A percentile compares a stretch with the other conserved stretches of the same genome.
Evolutionary conservation across 495 filamentous ascomycete genomes (phyloP).

Genomic region (Chaetomidium leptoderma): DNA sequence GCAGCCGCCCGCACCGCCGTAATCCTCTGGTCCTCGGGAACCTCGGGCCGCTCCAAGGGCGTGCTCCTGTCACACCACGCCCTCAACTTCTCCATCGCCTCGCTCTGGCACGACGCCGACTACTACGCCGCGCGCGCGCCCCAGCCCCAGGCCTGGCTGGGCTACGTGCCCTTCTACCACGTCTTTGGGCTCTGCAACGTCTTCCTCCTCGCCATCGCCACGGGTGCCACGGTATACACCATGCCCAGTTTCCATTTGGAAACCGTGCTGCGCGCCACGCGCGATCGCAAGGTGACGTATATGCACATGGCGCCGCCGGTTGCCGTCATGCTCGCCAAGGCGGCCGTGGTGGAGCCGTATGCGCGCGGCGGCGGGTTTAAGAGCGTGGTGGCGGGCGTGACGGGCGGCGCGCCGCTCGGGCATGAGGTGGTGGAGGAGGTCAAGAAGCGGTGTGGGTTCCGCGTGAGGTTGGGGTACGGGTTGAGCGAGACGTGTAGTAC

Average conservation of each 20-base stretch:
- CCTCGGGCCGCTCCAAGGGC: conserved; percentile 77
- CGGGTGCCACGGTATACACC: conserved; percentile 57
- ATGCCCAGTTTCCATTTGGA: conserved; percentile 57
- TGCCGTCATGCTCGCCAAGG: conserved; percentile 61
- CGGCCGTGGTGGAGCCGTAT: conserved; percentile 58
- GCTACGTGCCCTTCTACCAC: conserved; percentile 36
- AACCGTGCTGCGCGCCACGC: conserved; percentile 50
- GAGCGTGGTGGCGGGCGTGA: conserved; percentile 25
- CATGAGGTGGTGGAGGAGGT: conserved; percentile 58
- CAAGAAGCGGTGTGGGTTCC: conserved; percentile 61
- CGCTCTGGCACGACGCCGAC: conserved; percentile 37
- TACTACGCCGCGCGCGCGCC: conserved; percentile 26
- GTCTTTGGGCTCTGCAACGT: conserved; percentile 35
- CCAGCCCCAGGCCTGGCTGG: conserved; percentile 54
- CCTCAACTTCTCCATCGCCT: conserved; percentile 28
- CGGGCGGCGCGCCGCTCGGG: conserved; percentile 61
- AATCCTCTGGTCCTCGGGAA: conserved; percentile 84
- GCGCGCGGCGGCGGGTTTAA: conserved; percentile 46
- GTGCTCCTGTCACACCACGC: conserved; percentile 66
- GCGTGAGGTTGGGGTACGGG: conserved; percentile 66
- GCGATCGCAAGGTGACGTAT: conserved; percentile 52
- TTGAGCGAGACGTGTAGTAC: conserved; percentile 67
- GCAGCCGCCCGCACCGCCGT: conserved; percentile 24
- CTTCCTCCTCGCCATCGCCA: conserved; percentile 54
- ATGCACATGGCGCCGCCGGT: conserved; percentile 67